Evolutionary conservation across 768 basidiomycete genomes (phyloP), one percentile per base, ranked within the genome.

Genomic region (Tulasnella sp.): DNA sequence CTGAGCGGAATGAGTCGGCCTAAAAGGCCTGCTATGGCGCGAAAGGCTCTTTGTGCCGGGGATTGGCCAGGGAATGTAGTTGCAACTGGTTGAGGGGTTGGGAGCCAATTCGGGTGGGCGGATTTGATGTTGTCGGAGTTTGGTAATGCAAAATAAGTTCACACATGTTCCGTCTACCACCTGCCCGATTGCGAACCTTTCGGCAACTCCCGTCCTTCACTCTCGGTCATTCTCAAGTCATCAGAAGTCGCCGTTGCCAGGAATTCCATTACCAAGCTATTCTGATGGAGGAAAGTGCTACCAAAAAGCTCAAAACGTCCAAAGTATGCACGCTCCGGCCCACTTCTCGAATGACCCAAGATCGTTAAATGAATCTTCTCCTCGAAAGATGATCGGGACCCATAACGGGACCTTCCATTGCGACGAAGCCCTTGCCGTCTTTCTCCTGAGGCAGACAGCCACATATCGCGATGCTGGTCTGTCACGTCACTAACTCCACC

Each of bases 321-420:
- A 79, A 79, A 71, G 78, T 79, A n/a, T 19, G 58, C 27, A n/a
- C n/a, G n/a, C 19, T 9, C 7, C 44, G 71, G 75, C 38, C 18
- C 27, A 21, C 34, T 42, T 40, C 34, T 73, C 14, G 38, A 44
- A 16, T 38, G n/a, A 38, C 14, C 14, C 10, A 36, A 44, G 42
- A 36, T 56, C 27, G 40, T 56, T 34, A 71, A 6, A 27, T 58
- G 18, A 39, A 10, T 71, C 10, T n/a, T 34, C 52, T 27, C 56
- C 34, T 52, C 4, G 39, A 40, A 56, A 95, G 94, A 86, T 91
- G 56, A 97, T 98, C 83, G 96, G 96, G 44, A 98, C 97, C 1
- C 96, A 98, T 85, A 95, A 93, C 80, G 97, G 97, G 24, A 95
- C 95, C 0, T 98, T 98, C 84, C 97, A 99, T 83, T 97, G 95